These are phyloP conservation scores for Chenopodium suecicum DNA, from an alignment of 148 eudicot genomes.

Conservation along the genomic window DNA sequence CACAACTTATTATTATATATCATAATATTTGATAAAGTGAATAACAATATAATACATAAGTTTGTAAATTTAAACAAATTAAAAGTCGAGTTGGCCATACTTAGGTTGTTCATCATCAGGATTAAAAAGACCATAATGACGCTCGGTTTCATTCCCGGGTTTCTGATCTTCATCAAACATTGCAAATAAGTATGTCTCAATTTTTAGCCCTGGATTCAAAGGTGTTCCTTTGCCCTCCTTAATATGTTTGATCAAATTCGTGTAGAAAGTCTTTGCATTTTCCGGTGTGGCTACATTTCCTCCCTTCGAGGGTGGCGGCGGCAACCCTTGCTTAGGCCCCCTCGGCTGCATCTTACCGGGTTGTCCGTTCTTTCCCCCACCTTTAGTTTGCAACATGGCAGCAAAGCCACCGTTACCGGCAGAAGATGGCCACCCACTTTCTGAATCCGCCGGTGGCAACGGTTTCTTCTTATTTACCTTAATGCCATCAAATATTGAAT, in stretches of 20 bases:
- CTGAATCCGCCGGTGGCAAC: background rate
- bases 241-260: conserved; percentile 41
- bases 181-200: conserved; percentile 43
- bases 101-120: conserved; percentile 34
- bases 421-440: background rate
- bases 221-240: conserved; percentile 33
- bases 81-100: conserved; percentile 28
- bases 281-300: conserved; percentile 20
- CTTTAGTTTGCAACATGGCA: too few species aligned
- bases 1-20: too few species aligned
- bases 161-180: conserved; percentile 47
- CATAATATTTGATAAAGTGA: too few species aligned
- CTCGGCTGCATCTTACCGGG: too few species aligned
- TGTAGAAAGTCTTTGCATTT: conserved; percentile 39
- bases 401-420: too few species aligned
- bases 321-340: too few species aligned
- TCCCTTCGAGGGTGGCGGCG: background rate
- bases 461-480: too few species aligned
- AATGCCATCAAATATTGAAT: too few species aligned
- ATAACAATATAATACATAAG: too few species aligned
- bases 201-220: conserved; percentile 24
- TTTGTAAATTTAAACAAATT: background rate
- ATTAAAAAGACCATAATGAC: conserved; percentile 39
- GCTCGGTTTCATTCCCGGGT: conserved; percentile 28
- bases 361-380: too few species aligned